Evolutionary conservation across 768 basidiomycete genomes (phyloP), one percentile per base, ranked within the genome.

Genomic region (Mycena sanguinolenta): DNA sequence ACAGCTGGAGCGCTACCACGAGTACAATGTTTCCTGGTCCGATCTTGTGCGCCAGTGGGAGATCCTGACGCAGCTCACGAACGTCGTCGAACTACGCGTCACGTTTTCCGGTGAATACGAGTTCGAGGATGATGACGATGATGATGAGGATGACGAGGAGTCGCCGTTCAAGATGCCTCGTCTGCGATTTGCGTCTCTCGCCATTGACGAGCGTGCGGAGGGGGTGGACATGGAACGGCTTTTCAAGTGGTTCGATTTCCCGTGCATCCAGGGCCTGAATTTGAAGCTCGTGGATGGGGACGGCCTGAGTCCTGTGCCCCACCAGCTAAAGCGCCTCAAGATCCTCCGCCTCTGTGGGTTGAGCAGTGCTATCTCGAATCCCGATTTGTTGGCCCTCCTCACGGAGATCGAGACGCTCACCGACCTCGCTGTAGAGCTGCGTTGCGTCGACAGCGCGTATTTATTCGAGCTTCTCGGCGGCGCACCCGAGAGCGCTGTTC

Each of bases 1-100:
- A 0, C 66, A 53, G 50, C 34, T 66, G 36, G 13, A 39, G 49
- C 58, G 58, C 19, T 65, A 65, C 17, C 54, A 58, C n/a, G 65
- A 66, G 30, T 42, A 58, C 32, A 19, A 28, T 8, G 49, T 59
- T 28, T 17, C 10, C 28, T 67, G 66, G 66, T 3, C 50, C 16
- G 19, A 61, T 23, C 0, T 7, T 30, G 58, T 21, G 2, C 39
- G 30, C 38, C 59, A 54, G 36, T 67, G 66, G 66, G 28, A 36
- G 1, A 60, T 61, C 36, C 12, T 66, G 38, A 6, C 32, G 12
- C 36, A 66, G 25, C 65, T 66, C 38, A 28, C 23, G 21, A n/a
- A 19, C n/a, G 36, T 58, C 16, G 52, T 53, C 39, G 58, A 59
- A 21, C 39, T 67, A 3, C 59, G 66, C 16, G 52, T 21, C 9